A percentile compares a stretch with the other conserved stretches of the same genome.
phyloP scores from a whole-genome alignment of 1,284 basidiomycete genomes.

The Rhodotorula sp. region DNA sequence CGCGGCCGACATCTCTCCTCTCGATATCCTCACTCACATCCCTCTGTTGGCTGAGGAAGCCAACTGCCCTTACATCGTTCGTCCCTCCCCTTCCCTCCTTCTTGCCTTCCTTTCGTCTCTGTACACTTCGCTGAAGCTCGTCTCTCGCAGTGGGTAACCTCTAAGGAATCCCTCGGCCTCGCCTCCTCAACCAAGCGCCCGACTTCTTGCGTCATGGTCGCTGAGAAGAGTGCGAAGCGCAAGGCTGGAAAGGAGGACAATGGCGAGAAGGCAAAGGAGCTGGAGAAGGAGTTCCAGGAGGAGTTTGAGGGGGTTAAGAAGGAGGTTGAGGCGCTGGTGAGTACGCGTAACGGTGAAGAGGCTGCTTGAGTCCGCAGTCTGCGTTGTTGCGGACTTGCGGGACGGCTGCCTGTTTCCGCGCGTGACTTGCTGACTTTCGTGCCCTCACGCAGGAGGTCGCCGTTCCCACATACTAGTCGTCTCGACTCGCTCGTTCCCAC shows the following conservation, averaged over 20 bases:
- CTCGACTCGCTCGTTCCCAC: background rate
- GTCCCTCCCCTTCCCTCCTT: conserved; percentile 36
- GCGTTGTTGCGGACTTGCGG: no score
- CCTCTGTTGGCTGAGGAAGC: conserved; percentile 94
- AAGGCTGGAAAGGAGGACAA: conserved; percentile 56
- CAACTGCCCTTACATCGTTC: conserved; percentile 79
- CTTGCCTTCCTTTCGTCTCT: background rate
- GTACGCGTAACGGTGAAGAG: no score
- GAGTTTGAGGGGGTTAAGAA: conserved; percentile 23
- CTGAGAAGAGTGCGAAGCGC: conserved; percentile 59
- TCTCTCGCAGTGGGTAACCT: conserved; percentile 56
- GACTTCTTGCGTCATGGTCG: conserved; percentile 93
- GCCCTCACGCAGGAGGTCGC: conserved; percentile 6
- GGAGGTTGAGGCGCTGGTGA: conserved; percentile 33
- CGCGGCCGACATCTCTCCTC: conserved; percentile 94
- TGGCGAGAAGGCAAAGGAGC: conserved; percentile 48
- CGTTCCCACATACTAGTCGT: conserved; percentile 17
- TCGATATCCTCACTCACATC: conserved; percentile 97
- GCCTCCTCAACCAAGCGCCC: conserved; percentile 97
- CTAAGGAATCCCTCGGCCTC: conserved; percentile 91
- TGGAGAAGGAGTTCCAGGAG: conserved; percentile 53
- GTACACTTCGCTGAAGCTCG: background rate
- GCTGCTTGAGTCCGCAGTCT: background rate
- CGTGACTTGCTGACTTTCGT: background rate
- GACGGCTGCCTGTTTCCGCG: background rate